phyloP scores from a whole-genome alignment of 2,329 filamentous ascomycete species.

The Sporothrix dimorphospora region DNA sequence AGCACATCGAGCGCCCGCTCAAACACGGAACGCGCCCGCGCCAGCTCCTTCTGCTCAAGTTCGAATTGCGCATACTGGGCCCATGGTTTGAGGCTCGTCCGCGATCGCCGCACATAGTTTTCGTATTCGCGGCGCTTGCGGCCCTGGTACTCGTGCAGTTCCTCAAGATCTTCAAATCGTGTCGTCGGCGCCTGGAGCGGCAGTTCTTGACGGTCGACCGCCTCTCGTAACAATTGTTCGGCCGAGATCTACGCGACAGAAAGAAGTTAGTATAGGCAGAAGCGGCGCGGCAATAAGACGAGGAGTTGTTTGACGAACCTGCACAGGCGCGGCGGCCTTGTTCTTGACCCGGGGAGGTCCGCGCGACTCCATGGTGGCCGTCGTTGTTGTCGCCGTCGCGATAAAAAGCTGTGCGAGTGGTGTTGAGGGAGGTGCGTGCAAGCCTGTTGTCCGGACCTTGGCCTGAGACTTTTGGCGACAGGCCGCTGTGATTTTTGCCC shows the following conservation, averaged over 20 bases:
- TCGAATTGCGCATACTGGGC: constrained; percentile 97
- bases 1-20: constrained; percentile 93
- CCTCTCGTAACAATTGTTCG: constrained; percentile 95
- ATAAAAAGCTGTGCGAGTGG: background rate
- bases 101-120: constrained; percentile 93
- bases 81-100: constrained; percentile 98
- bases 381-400: background rate
- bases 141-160: constrained; percentile 96
- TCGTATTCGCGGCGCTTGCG: constrained; percentile 96
- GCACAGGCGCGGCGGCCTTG: constrained; percentile 81
- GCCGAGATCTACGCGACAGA: constrained; percentile 78
- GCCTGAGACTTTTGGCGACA: background rate
- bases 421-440: background rate
- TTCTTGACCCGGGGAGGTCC: constrained; percentile 98
- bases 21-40: constrained; percentile 87
- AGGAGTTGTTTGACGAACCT: constrained; percentile 40
- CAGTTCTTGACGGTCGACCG: constrained; percentile 92
- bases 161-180: constrained; percentile 93
- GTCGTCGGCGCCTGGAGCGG: constrained; percentile 88
- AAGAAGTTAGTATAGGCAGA: background rate
- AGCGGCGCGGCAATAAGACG: background rate
- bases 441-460: background rate
- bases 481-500: constrained; percentile 12
- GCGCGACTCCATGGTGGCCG: constrained; percentile 75
- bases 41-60: constrained; percentile 96